Base-by-base conservation (phyloP, 2,329 filamentous ascomycete genomes). In the Fusarium dlaminii region DNA sequence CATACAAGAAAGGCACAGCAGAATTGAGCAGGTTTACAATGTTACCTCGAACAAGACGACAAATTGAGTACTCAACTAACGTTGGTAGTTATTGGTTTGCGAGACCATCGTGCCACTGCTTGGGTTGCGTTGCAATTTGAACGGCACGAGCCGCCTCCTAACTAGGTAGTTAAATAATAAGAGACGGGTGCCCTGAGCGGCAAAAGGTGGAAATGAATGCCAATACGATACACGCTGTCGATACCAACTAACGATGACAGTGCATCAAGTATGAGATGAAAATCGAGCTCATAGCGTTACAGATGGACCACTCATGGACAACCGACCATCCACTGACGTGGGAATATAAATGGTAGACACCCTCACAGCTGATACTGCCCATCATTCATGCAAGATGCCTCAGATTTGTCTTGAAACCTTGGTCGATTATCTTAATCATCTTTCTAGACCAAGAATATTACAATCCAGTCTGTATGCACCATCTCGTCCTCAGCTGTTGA, bases 51-150 rank as follows among this genome's bases (percentile, higher is more conserved):
- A 40, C 42, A 32, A 54, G 18, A 29, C 34, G 30, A 24, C 30
- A 34, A 24, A 34, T 32, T 17, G 22, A 24, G 22, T 15, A 27
- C 49, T 22, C 34, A 30, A 32, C 46, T 17, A 49, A 29, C 20
- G 42, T 14, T 22, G 18, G 14, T 48, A 20, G 27, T 22, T 48
- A 11, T 48, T 48, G 43, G 43, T 29, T 46, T 64, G 52, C 36
- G 30, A 55, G 32, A 36, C 66, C 46, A 63, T 61, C 30, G 49
- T 70, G 55, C 46, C 55, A 51, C 58, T 45, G 37, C 65, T 66
- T 34, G 36, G 48, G n/a, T 27, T n/a, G 34, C 24, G 39, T 29
- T 27, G 36, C 30, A 51, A 57, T 57, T 71, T 39, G 39, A 52
- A 52, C 58, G 51, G 55, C 49, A 55, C 42, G 49, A 39, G 32